Evolutionary conservation across 2,329 filamentous ascomycete species (phyloP).

Genomic region (Dactylonectria macrodidyma): DNA sequence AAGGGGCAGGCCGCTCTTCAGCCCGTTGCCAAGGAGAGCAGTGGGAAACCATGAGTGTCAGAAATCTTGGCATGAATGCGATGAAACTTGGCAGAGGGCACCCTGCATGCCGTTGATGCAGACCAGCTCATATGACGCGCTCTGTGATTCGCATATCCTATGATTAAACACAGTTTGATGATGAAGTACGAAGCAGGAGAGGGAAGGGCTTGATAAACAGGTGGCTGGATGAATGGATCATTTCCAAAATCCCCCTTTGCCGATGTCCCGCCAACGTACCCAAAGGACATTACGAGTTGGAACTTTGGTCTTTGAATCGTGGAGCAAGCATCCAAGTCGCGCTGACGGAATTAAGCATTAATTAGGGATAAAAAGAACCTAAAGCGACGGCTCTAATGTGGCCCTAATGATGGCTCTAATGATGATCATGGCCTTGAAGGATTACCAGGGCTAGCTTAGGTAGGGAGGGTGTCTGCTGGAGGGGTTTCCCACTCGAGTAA

Average conservation of each 20-base stretch:
- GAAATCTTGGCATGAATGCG: conserved; percentile 27
- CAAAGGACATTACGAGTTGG: background rate
- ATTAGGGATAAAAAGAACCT: background rate
- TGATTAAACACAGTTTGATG: background rate
- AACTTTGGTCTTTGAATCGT: background rate
- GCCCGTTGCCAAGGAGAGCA: background rate
- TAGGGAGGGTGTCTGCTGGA: background rate
- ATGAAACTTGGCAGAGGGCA: conserved; percentile 26
- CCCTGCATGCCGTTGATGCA: background rate
- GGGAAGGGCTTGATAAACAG: background rate
- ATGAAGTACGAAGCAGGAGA: background rate
- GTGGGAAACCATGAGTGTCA: conserved; percentile 1
- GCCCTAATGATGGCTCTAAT: too few relatives aligned
- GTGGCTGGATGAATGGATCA: background rate
- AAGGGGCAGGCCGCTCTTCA: background rate
- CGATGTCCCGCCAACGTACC: conserved; percentile 1
- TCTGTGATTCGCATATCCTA: background rate
- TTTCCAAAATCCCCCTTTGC: conserved; percentile 1
- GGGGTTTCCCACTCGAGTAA: background rate
- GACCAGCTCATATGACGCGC: background rate
- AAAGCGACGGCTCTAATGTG: background rate
- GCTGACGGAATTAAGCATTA: background rate
- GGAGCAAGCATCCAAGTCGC: background rate
- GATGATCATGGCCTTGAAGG: too few relatives aligned
- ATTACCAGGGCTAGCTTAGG: too few relatives aligned